Percentiles rank a stretch among this genome's conserved stretches.
phyloP scores from a whole-genome alignment of 116 monocot species.

The Zostera marina region DNA sequence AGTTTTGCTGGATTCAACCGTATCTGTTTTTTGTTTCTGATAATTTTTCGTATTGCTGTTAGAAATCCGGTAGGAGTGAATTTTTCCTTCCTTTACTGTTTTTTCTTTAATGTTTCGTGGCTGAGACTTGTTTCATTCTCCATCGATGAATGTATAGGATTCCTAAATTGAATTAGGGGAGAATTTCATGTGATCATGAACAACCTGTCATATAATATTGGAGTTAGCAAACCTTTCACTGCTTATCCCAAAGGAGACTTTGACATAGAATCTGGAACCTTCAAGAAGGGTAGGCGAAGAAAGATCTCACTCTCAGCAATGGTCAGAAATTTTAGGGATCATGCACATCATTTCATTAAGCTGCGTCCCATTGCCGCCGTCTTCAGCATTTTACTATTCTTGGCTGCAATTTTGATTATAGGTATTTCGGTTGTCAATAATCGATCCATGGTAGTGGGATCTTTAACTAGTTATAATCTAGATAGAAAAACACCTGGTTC shows the following conservation, averaged over 20 bases:
- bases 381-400: conserved; percentile 27
- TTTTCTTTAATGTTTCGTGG: too few relatives aligned
- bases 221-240: conserved; percentile 53
- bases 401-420: conserved; percentile 46
- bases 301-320: conserved; percentile 23
- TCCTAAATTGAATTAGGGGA: not conserved
- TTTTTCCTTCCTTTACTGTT: too few relatives aligned
- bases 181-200: conserved; percentile 42
- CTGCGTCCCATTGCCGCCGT: conserved; percentile 43
- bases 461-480: conserved; percentile 13
- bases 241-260: conserved; percentile 67
- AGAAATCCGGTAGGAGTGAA: too few relatives aligned
- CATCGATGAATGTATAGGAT: not conserved
- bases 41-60: too few relatives aligned
- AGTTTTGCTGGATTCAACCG: too few relatives aligned
- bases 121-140: too few relatives aligned
- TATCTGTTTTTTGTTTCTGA: too few relatives aligned
- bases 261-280: conserved; percentile 67
- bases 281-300: conserved; percentile 30
- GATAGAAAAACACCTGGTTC: conserved; percentile 7
- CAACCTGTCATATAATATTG: conserved; percentile 37
- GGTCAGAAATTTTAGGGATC: conserved; percentile 26
- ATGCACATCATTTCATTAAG: conserved; percentile 41
- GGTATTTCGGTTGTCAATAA: conserved; percentile 43
- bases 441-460: conserved; percentile 27